Conservation (phyloP, 2,329 filamentous ascomycete species). For the Lasiodiplodia hormozganensis region DNA sequence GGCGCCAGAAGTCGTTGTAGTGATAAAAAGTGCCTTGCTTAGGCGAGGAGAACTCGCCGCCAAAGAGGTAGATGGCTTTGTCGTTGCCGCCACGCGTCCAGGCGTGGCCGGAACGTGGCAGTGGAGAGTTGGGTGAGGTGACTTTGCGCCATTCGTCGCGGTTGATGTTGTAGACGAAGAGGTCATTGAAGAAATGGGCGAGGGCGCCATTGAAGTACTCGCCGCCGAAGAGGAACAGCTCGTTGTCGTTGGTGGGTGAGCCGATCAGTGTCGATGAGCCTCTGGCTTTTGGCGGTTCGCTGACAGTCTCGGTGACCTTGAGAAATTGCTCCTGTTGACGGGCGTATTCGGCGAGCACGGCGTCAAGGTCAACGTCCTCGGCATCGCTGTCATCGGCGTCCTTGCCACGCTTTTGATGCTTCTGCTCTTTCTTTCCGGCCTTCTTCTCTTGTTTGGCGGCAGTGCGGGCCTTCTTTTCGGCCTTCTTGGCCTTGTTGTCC, state of each 20-base stretch:
- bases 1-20: conserved; percentile 97
- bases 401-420: conserved; percentile 73
- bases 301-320: conserved; percentile 84
- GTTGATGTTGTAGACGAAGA: conserved; percentile 76
- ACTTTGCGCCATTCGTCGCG: conserved; percentile 90
- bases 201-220: conserved; percentile 94
- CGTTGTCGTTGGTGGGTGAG: conserved; percentile 84
- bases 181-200: conserved; percentile 73
- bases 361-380: conserved; percentile 92
- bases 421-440: conserved; percentile 76
- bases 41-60: conserved; percentile 93
- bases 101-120: conserved; percentile 91
- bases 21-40: conserved; percentile 99
- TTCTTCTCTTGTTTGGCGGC: conserved; percentile 86
- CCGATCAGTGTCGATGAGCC: conserved; percentile 83
- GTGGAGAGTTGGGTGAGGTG: conserved; percentile 87
- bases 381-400: conserved; percentile 81
- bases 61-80: conserved; percentile 87
- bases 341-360: conserved; percentile 90
- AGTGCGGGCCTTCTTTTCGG: conserved; percentile 61
- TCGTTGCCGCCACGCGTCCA: conserved; percentile 91
- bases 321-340: conserved; percentile 91
- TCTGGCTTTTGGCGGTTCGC: conserved; percentile 76
- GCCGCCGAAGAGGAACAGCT: conserved; percentile 89
- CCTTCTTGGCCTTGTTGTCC: conserved; percentile 60